Percentiles rank a stretch among this genome's conserved stretches.
These are phyloP conservation scores for Candida vaughaniae DNA, from an alignment of 805 yeast genomes.

Conservation along the genomic window DNA sequence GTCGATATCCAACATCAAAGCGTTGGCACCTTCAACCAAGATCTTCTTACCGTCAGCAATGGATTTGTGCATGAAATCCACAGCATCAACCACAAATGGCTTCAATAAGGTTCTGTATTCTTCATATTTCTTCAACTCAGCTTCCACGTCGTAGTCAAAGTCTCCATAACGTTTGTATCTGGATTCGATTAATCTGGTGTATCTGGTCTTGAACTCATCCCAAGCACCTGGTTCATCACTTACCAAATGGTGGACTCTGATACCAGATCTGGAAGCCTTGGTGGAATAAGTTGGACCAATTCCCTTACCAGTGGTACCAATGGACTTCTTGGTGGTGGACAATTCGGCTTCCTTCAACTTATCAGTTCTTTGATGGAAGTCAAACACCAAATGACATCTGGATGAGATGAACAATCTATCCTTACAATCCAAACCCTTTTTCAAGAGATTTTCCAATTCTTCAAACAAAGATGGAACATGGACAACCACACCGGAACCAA, in stretches of 20 bases:
- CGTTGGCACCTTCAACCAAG: constrained; percentile 96
- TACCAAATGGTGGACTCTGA: constrained; percentile 94
- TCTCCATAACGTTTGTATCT: constrained; percentile 91
- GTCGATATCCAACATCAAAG: constrained; percentile 95
- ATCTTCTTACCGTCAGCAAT: constrained; percentile 77
- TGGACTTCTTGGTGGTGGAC: constrained; percentile 72
- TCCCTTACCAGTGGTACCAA: constrained; percentile 99
- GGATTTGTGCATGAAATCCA: constrained; percentile 79
- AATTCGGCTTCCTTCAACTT: constrained; percentile 93
- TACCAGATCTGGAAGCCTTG: constrained; percentile 94
- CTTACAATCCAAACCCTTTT: constrained; percentile 74
- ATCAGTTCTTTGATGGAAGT: constrained; percentile 97
- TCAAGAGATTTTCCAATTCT: constrained; percentile 78
- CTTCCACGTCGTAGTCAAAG: constrained; percentile 82
- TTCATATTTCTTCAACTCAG: constrained; percentile 76
- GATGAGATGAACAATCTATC: constrained; percentile 85
- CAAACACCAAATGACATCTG: constrained; percentile 95
- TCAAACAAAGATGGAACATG: constrained; percentile 91
- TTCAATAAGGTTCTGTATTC: constrained; percentile 67
- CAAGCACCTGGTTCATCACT: constrained; percentile 88
- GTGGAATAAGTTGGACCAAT: constrained; percentile 98
- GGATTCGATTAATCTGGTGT: constrained; percentile 73
- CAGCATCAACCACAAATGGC: constrained; percentile 94
- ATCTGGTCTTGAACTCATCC: constrained; percentile 82
- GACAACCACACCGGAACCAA: constrained; percentile 95